A percentile compares a stretch with the other conserved stretches of the same genome.
Evolutionary conservation across 1,284 basidiomycete genomes (phyloP).

Genomic region (Afroboletus lepidellus): DNA sequence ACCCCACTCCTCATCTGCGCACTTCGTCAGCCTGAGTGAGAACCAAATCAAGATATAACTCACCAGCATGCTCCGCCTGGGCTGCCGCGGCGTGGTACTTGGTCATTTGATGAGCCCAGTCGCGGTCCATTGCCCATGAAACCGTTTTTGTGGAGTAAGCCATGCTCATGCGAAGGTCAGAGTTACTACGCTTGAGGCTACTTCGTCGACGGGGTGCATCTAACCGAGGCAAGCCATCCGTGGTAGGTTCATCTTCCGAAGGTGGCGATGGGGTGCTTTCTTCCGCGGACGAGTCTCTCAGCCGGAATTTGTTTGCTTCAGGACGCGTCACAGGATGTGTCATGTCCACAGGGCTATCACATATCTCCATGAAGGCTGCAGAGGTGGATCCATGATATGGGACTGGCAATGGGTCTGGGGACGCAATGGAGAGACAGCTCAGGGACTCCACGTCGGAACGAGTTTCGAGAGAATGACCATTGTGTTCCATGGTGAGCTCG

Average conservation of each 20-base stretch:
- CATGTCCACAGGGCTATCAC: conserved; percentile 32
- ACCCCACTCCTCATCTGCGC: conserved; percentile 53
- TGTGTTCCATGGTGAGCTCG: conserved; percentile 16
- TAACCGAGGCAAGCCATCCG: conserved; percentile 20
- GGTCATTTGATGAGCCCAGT: conserved; percentile 54
- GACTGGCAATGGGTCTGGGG: conserved; percentile 33
- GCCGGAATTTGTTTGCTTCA: conserved; percentile 10
- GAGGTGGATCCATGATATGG: conserved; percentile 37
- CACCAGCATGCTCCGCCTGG: conserved; percentile 57
- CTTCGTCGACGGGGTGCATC: conserved; percentile 49
- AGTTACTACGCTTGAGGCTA: conserved; percentile 54
- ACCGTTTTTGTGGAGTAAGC: conserved; percentile 63
- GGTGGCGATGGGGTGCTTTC: conserved; percentile 31
- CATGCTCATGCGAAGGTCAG: conserved; percentile 46
- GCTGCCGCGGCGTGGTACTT: conserved; percentile 53
- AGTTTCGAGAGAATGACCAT: conserved; percentile 19
- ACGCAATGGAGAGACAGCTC: conserved; percentile 26
- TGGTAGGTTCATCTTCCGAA: conserved; percentile 31
- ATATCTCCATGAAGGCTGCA: conserved; percentile 32
- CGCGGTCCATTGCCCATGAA: conserved; percentile 69
- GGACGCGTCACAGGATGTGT: conserved; percentile 8
- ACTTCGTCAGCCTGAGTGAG: conserved; percentile 1
- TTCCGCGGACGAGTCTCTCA: conserved; percentile 14
- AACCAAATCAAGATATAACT: conserved; percentile 18
- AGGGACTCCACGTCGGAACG: conserved; percentile 28